Base-by-base conservation (phyloP, 2,329 filamentous ascomycete species). In the Aspergillus melleus region DNA sequence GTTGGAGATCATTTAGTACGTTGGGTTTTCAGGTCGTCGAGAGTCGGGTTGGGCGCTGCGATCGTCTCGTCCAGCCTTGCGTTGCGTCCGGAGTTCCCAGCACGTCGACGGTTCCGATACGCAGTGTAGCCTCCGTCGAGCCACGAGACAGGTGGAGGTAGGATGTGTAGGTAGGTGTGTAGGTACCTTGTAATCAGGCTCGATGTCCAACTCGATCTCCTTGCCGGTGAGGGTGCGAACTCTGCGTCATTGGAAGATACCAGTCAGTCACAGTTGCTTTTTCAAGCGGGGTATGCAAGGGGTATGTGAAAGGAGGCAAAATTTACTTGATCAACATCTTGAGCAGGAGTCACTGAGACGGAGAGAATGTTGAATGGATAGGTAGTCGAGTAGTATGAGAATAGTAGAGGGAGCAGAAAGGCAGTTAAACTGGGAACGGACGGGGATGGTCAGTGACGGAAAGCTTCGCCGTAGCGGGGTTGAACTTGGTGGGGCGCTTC, bases 161-260 rank as follows among this genome's bases (percentile, higher is more conserved):
- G 39, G 22, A 39, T 24, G 30, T 20, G 39, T 24, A 20, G 22
- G 22, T 30, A 42, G 47, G 55, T 19, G 10, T 30, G 29, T 50
- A 53, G 54, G 57, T 70, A 96, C 93, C 86, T 93, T 96, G 85
- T 96, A 96, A 73, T 92, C 89, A 55, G 87, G 84, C 83, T 98
- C 95, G 75, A 99, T 96, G 74, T 98, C 93, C 71, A 99, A 88
- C 84, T 98, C 94, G 77, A 98, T 98, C 81, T 99, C 92, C 84
- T 98, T 98, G 74, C 95, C 95, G 65, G 95, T 98, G 66, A 99
- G 88, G 64, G 95, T 99, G 75, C 95, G 90, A 76, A 99, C 94
- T 84, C 94, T 99, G 70, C 49, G 47, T 14, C 14, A 55, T 54
- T 32, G 32, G 24, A 30, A 57, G 51, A 52, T 47, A 54, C 64